These are phyloP conservation scores for Petunia hybrid DNA, from an alignment of 305 asterid genomes.

Conservation along the genomic window DNA sequence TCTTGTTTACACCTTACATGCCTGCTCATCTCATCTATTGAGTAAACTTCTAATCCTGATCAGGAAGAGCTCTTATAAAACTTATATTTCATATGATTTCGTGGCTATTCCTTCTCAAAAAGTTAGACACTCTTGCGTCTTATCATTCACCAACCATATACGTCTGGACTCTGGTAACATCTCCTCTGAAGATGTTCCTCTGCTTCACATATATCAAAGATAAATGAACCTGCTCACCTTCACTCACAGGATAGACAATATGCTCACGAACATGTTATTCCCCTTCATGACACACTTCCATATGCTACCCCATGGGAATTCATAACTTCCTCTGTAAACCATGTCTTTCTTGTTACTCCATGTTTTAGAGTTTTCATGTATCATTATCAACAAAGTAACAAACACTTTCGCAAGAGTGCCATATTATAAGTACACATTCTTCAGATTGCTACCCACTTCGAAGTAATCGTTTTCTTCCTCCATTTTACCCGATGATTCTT, in stretches of 20 bases:
- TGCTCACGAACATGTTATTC: background rate
- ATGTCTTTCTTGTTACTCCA: background rate
- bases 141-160: background rate
- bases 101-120: background rate
- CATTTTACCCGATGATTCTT: background rate
- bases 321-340: background rate
- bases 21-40: background rate
- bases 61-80: background rate
- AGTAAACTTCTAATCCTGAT: background rate
- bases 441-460: background rate
- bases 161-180: background rate
- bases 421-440: background rate
- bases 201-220: background rate
- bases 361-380: background rate
- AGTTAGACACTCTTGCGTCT: background rate
- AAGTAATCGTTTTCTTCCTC: background rate
- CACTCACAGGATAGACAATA: background rate
- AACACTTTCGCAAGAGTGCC: background rate
- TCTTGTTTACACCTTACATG: background rate
- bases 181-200: background rate
- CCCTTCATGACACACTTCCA: background rate
- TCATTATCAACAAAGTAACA: background rate
- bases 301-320: background rate
- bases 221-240: background rate
- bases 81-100: background rate